These are phyloP conservation scores for Capsicum pubescens DNA, from an alignment of 257 asterid genomes.

Conservation along the genomic window DNA sequence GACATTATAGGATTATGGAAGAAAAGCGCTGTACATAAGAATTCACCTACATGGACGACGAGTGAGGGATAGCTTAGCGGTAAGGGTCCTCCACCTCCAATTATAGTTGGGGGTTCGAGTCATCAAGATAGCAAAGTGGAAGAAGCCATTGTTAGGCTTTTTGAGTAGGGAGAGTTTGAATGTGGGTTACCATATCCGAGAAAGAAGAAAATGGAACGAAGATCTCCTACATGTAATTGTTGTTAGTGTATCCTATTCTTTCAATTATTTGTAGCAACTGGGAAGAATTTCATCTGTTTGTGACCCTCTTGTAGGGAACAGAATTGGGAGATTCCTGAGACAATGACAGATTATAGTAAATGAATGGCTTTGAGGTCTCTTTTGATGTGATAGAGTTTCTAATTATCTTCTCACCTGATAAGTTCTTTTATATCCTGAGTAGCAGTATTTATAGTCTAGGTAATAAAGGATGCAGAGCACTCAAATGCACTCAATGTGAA, in stretches of 20 bases:
- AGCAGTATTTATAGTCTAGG: too few relatives aligned
- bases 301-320: slow-evolving; percentile 12
- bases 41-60: slow-evolving; percentile 13
- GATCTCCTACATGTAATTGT: slow-evolving; percentile 10
- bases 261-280: slow-evolving; percentile 25
- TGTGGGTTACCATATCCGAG: background rate
- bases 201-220: background rate
- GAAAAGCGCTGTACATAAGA: slow-evolving; percentile 37
- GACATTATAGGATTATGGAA: slow-evolving; percentile 15
- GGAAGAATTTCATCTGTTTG: slow-evolving; percentile 19
- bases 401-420: background rate
- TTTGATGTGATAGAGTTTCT: background rate
- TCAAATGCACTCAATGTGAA: background rate
- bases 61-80: slow-evolving; percentile 16
- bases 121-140: background rate
- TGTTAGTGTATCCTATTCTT: slow-evolving; percentile 24
- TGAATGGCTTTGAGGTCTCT: background rate
- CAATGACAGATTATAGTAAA: background rate
- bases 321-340: slow-evolving; percentile 17
- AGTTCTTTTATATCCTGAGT: background rate
- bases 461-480: too few relatives aligned
- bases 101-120: slow-evolving; percentile 3
- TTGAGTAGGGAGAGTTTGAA: slow-evolving; percentile 1
- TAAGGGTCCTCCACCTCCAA: slow-evolving; percentile 30
- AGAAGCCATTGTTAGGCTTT: slow-evolving; percentile 1